Evolutionary conservation across 495 filamentous ascomycete species (phyloP).

Genomic region (Arthonia radiata): DNA sequence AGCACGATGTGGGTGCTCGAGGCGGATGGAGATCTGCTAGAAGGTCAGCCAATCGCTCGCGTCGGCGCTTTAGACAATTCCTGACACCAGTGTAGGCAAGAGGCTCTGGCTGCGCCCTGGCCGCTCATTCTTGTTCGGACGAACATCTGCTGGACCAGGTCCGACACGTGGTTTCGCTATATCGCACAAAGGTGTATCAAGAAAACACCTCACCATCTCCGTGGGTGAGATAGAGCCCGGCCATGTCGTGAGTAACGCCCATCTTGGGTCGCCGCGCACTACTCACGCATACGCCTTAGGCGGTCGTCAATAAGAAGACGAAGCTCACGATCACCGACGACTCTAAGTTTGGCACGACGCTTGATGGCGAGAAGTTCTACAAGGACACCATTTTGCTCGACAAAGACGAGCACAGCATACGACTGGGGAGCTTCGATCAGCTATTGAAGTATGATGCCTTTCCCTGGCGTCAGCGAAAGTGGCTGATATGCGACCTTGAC

Average conservation of each 20-base stretch:
- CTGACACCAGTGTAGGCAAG: constrained; percentile 8
- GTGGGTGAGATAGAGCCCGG: constrained; percentile 38
- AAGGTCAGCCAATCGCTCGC: background rate
- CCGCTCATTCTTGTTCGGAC: constrained; percentile 14
- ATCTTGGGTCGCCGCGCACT: background rate
- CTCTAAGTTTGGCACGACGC: constrained; percentile 53
- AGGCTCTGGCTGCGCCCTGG: constrained; percentile 15
- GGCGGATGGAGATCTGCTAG: constrained; percentile 11
- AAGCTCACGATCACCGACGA: constrained; percentile 29
- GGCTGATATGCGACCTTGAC: background rate
- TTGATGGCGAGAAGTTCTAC: constrained; percentile 43
- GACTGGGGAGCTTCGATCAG: constrained; percentile 37
- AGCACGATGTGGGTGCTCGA: constrained; percentile 16
- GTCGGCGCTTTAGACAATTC: background rate
- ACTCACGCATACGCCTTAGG: background rate
- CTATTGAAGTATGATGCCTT: constrained; percentile 19
- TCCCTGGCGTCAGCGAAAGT: background rate
- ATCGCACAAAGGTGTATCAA: constrained; percentile 53
- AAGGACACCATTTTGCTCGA: constrained; percentile 24
- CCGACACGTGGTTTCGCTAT: constrained; percentile 29
- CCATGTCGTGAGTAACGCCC: constrained; percentile 33
- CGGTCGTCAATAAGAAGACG: constrained; percentile 29
- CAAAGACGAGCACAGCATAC: constrained; percentile 34
- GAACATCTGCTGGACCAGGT: background rate
- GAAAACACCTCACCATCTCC: constrained; percentile 61